Evolutionary conservation across 495 filamentous ascomycete genomes (phyloP).

Genomic region (Penicillium coffeae): DNA sequence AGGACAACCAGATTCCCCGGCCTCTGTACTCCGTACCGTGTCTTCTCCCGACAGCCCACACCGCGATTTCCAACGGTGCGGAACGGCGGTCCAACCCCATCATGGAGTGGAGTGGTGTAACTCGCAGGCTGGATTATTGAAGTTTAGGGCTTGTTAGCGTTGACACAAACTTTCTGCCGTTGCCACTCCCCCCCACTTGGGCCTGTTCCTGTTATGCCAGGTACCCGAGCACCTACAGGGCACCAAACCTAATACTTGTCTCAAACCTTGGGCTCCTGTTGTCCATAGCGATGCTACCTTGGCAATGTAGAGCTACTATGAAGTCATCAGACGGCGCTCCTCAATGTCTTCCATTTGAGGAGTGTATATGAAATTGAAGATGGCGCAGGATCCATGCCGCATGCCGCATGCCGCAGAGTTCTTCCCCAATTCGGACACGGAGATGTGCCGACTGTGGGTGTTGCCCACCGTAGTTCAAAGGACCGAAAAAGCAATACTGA

Average conservation of each 20-base stretch:
- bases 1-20: constrained; percentile 1
- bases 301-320: constrained; percentile 15
- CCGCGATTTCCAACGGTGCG: constrained; percentile 23
- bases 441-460: background rate
- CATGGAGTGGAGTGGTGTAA: constrained; percentile 12
- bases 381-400: too few relatives aligned
- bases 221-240: constrained; percentile 6
- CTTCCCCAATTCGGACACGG: background rate
- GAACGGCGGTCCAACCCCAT: constrained; percentile 19
- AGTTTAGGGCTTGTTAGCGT: constrained; percentile 21
- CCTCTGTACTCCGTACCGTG: constrained; percentile 3
- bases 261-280: too few relatives aligned
- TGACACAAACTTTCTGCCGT: constrained; percentile 10
- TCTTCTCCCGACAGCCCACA: constrained; percentile 10
- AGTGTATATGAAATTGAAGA: too few relatives aligned
- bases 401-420: background rate
- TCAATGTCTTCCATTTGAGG: too few relatives aligned
- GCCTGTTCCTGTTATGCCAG: too few relatives aligned
- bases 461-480: too few relatives aligned
- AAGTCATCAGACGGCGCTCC: constrained; percentile 1
- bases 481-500: background rate
- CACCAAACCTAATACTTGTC: background rate
- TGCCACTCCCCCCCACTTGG: constrained; percentile 4
- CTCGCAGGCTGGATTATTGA: constrained; percentile 19
- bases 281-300: background rate